Evolutionary conservation across 257 asterid species (phyloP).

Genomic region (Ophiorrhiza pumila): DNA sequence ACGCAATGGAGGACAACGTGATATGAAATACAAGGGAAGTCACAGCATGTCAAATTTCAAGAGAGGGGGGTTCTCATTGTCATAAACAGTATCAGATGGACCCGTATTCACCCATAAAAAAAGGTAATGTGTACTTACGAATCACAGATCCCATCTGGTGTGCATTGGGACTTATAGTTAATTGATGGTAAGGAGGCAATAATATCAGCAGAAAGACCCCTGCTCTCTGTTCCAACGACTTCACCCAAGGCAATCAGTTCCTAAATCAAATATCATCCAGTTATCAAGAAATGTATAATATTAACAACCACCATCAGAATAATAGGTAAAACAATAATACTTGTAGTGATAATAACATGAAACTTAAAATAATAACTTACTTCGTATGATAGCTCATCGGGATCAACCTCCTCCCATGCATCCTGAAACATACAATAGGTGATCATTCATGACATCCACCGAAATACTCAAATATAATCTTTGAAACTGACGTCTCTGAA

Average conservation of each 20-base stretch:
- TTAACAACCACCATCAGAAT: neutral
- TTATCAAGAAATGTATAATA: neutral
- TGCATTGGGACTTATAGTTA: conserved; percentile 56
- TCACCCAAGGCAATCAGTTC: conserved; percentile 93
- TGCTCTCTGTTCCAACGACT: conserved; percentile 90
- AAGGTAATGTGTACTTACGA: conserved; percentile 49
- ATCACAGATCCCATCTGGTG: conserved; percentile 59
- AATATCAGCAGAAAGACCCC: conserved; percentile 86
- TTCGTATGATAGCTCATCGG: conserved; percentile 93
- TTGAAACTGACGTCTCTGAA: neutral
- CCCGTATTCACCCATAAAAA: neutral
- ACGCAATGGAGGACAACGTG: neutral
- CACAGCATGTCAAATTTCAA: neutral
- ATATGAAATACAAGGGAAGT: neutral
- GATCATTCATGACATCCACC: neutral
- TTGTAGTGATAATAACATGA: neutral
- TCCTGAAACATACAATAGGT: conserved; percentile 46
- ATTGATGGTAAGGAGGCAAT: conserved; percentile 78
- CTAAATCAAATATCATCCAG: conserved; percentile 28
- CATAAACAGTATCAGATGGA: no score
- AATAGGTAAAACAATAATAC: neutral
- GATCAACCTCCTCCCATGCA: conserved; percentile 88
- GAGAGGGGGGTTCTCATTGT: neutral
- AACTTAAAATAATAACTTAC: conserved; percentile 33
- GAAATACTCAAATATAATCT: neutral